A percentile compares a stretch with the other conserved stretches of the same genome.
phyloP scores from a whole-genome alignment of 495 filamentous ascomycete genomes.

The Lineolata rhizophorae region DNA sequence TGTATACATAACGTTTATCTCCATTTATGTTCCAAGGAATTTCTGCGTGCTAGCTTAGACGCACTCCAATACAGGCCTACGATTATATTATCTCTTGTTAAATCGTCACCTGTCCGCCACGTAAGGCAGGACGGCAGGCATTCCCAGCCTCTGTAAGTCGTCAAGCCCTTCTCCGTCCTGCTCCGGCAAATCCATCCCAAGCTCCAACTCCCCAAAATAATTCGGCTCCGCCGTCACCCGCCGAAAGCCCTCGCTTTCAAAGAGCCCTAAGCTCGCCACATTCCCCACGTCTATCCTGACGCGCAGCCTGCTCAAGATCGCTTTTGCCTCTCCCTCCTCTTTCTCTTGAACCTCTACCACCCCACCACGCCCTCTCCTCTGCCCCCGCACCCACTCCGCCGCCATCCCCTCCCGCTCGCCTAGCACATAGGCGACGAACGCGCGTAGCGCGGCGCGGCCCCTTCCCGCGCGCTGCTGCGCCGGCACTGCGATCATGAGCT shows the following conservation, averaged over 20 bases:
- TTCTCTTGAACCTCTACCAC: no score
- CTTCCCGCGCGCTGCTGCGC: constrained; percentile 36
- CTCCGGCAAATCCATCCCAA: constrained; percentile 23
- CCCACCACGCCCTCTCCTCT: no score
- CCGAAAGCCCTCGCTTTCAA: constrained; percentile 34
- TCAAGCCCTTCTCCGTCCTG: no score
- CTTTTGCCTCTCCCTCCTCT: no score
- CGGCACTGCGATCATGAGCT: constrained; percentile 65
- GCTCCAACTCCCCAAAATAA: constrained; percentile 47
- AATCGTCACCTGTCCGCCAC: no score
- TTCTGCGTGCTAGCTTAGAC: no score
- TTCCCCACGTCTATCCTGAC: constrained; percentile 40
- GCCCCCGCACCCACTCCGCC: constrained; percentile 43
- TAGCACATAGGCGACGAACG: constrained; percentile 45
- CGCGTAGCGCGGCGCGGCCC: constrained; percentile 39
- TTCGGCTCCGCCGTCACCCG: constrained; percentile 26
- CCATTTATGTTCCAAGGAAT: no score
- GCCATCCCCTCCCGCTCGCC: constrained; percentile 28
- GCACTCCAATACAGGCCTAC: no score
- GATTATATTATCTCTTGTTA: no score
- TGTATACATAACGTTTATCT: no score
- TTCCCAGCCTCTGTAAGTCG: no score
- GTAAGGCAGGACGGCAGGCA: no score
- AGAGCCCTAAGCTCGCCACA: constrained; percentile 31
- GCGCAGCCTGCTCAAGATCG: constrained; percentile 23